Percentiles rank a stretch among this genome's conserved stretches.
Conservation (phyloP, 2,329 filamentous ascomycete genomes). For the Alternaria solani region DNA sequence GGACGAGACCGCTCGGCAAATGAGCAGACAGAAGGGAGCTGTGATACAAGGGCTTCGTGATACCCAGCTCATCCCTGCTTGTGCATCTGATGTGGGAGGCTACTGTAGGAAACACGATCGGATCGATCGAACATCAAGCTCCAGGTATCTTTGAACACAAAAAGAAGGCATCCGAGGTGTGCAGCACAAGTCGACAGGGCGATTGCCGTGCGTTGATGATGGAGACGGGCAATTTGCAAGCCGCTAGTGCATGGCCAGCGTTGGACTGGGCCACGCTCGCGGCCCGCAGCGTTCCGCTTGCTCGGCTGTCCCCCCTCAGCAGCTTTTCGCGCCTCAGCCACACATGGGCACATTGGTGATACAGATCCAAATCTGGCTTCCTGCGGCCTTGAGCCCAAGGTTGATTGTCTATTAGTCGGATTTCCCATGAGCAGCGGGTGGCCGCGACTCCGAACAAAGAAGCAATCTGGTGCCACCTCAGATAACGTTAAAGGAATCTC, state of each 20-base stretch:
- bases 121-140: neutral
- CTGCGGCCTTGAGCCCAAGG: neutral
- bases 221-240: neutral
- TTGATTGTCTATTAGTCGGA: neutral
- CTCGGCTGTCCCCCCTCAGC: conserved; percentile 2
- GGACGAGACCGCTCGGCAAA: conserved; percentile 12
- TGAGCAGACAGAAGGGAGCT: conserved; percentile 2
- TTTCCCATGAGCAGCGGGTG: neutral
- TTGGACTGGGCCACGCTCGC: neutral
- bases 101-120: neutral
- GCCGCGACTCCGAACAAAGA: neutral
- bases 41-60: conserved; percentile 5
- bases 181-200: neutral
- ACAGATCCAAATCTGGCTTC: neutral
- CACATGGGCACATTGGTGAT: neutral
- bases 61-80: conserved; percentile 8
- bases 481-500: neutral
- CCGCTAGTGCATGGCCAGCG: neutral
- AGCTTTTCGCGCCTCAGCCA: conserved; percentile 3
- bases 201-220: neutral
- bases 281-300: conserved; percentile 9
- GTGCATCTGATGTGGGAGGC: neutral
- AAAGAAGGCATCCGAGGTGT: neutral
- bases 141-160: neutral
- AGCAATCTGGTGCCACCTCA: neutral